phyloP scores from a whole-genome alignment of 495 filamentous ascomycete species.

The Penicillium cosmopolitanum region DNA sequence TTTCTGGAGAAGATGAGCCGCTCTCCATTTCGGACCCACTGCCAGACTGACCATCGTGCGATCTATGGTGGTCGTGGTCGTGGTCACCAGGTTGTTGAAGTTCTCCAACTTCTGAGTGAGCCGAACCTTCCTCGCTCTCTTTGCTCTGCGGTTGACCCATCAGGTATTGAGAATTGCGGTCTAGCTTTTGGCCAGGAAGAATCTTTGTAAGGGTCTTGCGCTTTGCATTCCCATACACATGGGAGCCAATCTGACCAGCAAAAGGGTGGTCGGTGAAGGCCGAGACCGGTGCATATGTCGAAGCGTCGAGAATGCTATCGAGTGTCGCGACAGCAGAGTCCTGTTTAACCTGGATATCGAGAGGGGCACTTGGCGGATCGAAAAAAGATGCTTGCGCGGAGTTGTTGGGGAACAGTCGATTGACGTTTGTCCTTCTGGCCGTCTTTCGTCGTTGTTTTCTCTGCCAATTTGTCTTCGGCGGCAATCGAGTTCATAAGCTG shows the following conservation, averaged over 20 bases:
- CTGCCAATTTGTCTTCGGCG: slow-evolving; percentile 50
- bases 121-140: slow-evolving; percentile 13
- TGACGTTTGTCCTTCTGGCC: slow-evolving; percentile 33
- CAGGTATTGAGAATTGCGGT: slow-evolving; percentile 25
- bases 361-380: slow-evolving; percentile 64
- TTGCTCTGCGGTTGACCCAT: slow-evolving; percentile 27
- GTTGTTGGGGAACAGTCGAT: slow-evolving; percentile 74
- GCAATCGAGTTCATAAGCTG: slow-evolving; percentile 58
- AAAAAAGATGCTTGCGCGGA: slow-evolving; percentile 90
- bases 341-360: slow-evolving; percentile 71
- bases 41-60: slow-evolving; percentile 19
- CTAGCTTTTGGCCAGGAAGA: slow-evolving; percentile 23
- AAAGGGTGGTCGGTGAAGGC: slow-evolving; percentile 95
- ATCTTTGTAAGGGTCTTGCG: slow-evolving; percentile 32
- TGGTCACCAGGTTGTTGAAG: slow-evolving; percentile 21
- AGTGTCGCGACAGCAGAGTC: slow-evolving; percentile 86
- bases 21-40: slow-evolving; percentile 28
- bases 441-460: slow-evolving; percentile 27
- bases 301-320: slow-evolving; percentile 94
- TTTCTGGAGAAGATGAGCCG: slow-evolving; percentile 26
- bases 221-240: slow-evolving; percentile 61
- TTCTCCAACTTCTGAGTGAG: slow-evolving; percentile 2
- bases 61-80: background rate
- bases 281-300: slow-evolving; percentile 84
- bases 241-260: slow-evolving; percentile 68